phyloP scores from a whole-genome alignment of 495 filamentous ascomycete genomes.

The Daldinia grandis region DNA sequence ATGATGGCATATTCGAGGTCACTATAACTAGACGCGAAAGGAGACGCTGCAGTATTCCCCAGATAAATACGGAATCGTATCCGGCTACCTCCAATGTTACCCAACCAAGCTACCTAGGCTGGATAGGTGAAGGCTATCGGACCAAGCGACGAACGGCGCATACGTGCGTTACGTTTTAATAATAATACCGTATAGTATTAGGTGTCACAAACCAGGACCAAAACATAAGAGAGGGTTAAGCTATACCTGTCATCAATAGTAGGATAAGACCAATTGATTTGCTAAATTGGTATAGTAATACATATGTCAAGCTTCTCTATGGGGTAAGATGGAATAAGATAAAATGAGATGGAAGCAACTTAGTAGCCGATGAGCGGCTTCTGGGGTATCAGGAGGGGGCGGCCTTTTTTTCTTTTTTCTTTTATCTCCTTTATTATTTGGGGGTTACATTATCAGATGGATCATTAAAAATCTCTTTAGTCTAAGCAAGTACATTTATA shows the following conservation, averaged over 20 bases:
- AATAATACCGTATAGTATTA: constrained; percentile 17
- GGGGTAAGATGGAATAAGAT: not conserved
- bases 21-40: constrained; percentile 24
- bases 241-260: not conserved
- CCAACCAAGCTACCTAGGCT: constrained; percentile 19
- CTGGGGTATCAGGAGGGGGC: constrained; percentile 3
- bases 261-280: constrained; percentile 6
- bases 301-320: not conserved
- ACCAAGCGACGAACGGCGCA: constrained; percentile 11
- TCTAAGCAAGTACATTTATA: not conserved
- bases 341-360: not conserved
- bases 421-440: not conserved
- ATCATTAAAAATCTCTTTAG: not conserved
- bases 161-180: constrained; percentile 1
- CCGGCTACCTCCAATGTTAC: constrained; percentile 34
- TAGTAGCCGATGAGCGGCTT: constrained; percentile 5
- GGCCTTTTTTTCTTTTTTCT: constrained; percentile 9
- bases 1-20: constrained; percentile 19
- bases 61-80: constrained; percentile 32
- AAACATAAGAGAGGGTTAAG: constrained; percentile 11
- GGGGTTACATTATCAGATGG: not conserved
- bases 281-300: constrained; percentile 23
- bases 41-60: constrained; percentile 26
- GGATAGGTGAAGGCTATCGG: constrained; percentile 7
- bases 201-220: constrained; percentile 23